Base-by-base conservation (phyloP, 176 grass and related monocot species). In the Avena atlantica region DNA sequence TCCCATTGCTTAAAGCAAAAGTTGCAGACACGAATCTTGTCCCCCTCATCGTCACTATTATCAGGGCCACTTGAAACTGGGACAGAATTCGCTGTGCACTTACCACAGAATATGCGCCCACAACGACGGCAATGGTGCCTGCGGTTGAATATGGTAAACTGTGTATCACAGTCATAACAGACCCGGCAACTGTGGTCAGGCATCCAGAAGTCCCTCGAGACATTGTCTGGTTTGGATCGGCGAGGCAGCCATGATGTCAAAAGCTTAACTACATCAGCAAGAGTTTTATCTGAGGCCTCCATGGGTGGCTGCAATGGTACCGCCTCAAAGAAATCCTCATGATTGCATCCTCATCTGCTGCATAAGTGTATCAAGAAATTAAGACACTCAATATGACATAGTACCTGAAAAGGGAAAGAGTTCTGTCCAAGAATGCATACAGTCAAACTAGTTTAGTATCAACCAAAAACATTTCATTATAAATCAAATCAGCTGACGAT, bases 131-230 rank as follows among this genome's bases (percentile, higher is more conserved):
- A 99, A 91, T 99, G 97, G 80, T 99, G 97, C 44, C 94, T 89
- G 42, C 92, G 90, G 80, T 99, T 99, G 77, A 99, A 94, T 74
- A 99, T 61, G 17, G 92, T 99, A 83, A 99, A 99, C 24, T 91
- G 86, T 17, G 89, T 16, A 52, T 96, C 92, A 56, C 97, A 99
- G 12, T 93, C 94, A 83, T 94, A 99, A 82, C 94, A 99, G 79
- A 90, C 85, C 56, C 89, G 89, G 56, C 97, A 99, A 76, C 97
- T 99, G 81, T 92, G 89, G 56, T 99, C 97, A 3, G 94, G 94
- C 97, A 99, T 99, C 97, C 97, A 96, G 81, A 96, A 99, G 76
- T 93, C 92, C 80, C 80, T 93, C 6, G 97, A 96, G 60, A 96
- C 86, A 96, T 96, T 99, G 52, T 92, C 87, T 25, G 87, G 86